These are phyloP conservation scores for Psilocybe azurescens DNA, from an alignment of 768 basidiomycete species.

Conservation along the genomic window DNA sequence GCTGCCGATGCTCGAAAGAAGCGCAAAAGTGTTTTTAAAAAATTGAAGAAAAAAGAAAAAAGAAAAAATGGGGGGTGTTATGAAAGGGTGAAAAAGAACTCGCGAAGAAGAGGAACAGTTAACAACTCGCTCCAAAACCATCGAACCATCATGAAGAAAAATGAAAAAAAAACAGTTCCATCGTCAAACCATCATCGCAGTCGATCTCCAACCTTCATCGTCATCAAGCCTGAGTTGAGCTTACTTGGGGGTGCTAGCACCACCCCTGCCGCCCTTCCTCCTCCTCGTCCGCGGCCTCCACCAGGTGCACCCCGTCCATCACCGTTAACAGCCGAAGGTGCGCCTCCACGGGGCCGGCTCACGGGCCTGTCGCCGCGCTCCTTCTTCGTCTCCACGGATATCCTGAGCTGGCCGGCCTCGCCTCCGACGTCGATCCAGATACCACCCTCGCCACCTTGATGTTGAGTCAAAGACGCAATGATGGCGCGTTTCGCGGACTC, in stretches of 20 bases:
- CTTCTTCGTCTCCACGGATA: slow-evolving; percentile 89
- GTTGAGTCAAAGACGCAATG: slow-evolving; percentile 62
- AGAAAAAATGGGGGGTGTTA: not conserved
- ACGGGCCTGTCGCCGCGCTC: slow-evolving; percentile 85
- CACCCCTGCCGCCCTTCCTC: slow-evolving; percentile 30
- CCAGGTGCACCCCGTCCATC: slow-evolving; percentile 37
- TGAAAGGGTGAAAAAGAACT: slow-evolving; percentile 5
- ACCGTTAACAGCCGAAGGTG: slow-evolving; percentile 36
- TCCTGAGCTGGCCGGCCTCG: slow-evolving; percentile 54
- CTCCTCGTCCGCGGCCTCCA: slow-evolving; percentile 32
- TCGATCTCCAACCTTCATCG: not conserved
- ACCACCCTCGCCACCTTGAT: slow-evolving; percentile 89
- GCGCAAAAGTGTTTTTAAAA: not conserved
- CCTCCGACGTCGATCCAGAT: slow-evolving; percentile 75
- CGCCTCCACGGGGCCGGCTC: slow-evolving; percentile 67
- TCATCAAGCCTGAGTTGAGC: not conserved
- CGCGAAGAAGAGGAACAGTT: not conserved
- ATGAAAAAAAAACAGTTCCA: not conserved
- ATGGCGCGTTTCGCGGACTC: slow-evolving; percentile 91
- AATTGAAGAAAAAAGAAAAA: not conserved
- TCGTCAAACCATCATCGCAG: not conserved
- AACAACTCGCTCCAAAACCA: not conserved
- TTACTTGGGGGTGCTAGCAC: slow-evolving; percentile 26
- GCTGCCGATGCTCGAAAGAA: slow-evolving; percentile 15
- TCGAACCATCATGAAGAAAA: not conserved